These are phyloP conservation scores for Melampsora americana DNA, from an alignment of 1,284 basidiomycete genomes.

Conservation along the genomic window DNA sequence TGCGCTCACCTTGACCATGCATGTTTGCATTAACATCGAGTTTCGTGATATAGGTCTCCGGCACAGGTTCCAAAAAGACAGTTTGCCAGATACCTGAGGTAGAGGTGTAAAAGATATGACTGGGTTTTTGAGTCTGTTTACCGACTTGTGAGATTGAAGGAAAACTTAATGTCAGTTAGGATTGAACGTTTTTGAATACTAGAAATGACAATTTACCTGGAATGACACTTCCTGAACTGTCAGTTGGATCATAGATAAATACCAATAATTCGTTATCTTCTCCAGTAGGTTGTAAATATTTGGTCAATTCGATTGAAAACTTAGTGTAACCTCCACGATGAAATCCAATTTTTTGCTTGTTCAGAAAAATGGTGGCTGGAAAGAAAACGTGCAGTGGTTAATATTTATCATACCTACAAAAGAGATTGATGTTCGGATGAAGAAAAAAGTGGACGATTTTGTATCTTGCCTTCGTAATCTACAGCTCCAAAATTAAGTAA, in stretches of 20 bases:
- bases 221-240: constrained; percentile 11
- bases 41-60: constrained; percentile 18
- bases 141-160: neutral
- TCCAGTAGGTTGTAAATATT: constrained; percentile 19
- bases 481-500: constrained; percentile 38
- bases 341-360: constrained; percentile 40
- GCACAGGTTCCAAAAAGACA: constrained; percentile 44
- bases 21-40: constrained; percentile 20
- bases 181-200: neutral
- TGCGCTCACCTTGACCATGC: constrained; percentile 17
- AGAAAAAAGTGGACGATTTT: neutral
- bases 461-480: constrained; percentile 30
- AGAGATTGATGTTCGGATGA: neutral
- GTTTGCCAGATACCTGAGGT: constrained; percentile 45
- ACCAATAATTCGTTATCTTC: constrained; percentile 44
- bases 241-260: constrained; percentile 45
- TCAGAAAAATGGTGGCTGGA: constrained; percentile 44
- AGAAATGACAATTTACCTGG: constrained; percentile 23
- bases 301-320: constrained; percentile 39
- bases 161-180: neutral
- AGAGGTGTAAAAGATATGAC: constrained; percentile 42
- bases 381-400: neutral
- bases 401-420: too few species aligned
- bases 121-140: constrained; percentile 19
- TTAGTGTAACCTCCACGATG: constrained; percentile 44